phyloP scores from a whole-genome alignment of 352 stramenopile genomes.

The Thraustochytrium striatum region DNA sequence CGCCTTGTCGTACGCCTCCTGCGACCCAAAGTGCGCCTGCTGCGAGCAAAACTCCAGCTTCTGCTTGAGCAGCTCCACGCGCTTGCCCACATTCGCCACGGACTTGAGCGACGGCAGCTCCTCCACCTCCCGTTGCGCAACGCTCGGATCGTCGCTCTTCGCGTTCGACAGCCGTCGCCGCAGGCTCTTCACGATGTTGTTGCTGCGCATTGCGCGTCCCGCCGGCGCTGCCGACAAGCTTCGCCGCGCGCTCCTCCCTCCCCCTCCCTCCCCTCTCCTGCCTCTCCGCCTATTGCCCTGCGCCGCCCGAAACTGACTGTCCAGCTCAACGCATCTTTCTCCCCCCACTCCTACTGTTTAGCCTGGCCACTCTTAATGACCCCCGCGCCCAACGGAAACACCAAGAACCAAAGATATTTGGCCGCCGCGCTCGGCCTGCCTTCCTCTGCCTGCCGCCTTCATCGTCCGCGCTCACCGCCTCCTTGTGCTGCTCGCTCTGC shows the following conservation, averaged over 20 bases:
- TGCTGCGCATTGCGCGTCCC: neutral
- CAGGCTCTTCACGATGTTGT: conserved; percentile 34
- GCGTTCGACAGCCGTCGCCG: conserved; percentile 36
- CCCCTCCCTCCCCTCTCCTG: neutral
- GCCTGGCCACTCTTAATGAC: neutral
- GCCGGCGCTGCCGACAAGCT: neutral
- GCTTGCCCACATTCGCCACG: conserved; percentile 29
- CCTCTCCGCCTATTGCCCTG: neutral
- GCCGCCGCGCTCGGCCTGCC: no score
- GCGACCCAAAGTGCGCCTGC: conserved; percentile 28
- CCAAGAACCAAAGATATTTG: no score
- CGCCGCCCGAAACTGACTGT: neutral
- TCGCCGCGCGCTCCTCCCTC: neutral
- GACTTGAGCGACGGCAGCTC: conserved; percentile 35
- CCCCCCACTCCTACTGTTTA: neutral
- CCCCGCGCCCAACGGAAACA: neutral
- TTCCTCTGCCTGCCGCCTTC: no score
- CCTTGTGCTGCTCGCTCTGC: no score
- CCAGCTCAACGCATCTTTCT: neutral
- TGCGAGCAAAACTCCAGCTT: conserved; percentile 50
- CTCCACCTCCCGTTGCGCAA: neutral
- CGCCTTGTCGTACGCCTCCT: conserved; percentile 62
- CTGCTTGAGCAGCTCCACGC: conserved; percentile 35
- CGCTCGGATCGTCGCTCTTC: conserved; percentile 19
- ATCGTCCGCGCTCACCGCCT: no score